Conservation (phyloP, 140 eudicot species). For the Erigeron philadelphicus region DNA sequence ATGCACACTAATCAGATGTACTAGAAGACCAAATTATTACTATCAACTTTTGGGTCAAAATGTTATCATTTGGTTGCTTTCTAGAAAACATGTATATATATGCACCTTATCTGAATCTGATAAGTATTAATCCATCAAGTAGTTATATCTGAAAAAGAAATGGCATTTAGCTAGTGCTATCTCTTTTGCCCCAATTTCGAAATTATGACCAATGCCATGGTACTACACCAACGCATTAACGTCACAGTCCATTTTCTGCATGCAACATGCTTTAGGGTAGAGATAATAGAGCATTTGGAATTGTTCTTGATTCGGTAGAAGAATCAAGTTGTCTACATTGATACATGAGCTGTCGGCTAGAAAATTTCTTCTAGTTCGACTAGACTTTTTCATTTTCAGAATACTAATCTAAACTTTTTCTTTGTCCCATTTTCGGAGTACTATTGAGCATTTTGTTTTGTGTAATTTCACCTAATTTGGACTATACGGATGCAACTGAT, state of each 20-base stretch:
- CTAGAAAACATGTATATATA: not conserved
- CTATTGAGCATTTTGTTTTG: constrained; percentile 1
- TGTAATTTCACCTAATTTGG: constrained; percentile 4
- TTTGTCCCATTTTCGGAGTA: not conserved
- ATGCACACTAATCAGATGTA: no score
- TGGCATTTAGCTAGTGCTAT: constrained; percentile 26
- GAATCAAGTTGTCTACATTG: constrained; percentile 22
- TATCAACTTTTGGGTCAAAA: constrained; percentile 1
- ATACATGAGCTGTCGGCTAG: constrained; percentile 15
- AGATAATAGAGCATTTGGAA: constrained; percentile 16
- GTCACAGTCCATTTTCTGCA: constrained; percentile 29
- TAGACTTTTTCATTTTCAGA: constrained; percentile 19
- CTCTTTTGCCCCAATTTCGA: constrained; percentile 26
- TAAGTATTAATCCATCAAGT: constrained; percentile 25
- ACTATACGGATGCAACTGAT: constrained; percentile 9
- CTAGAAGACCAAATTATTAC: not conserved
- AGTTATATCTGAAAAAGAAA: constrained; percentile 20
- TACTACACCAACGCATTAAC: constrained; percentile 24
- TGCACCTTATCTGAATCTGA: constrained; percentile 16
- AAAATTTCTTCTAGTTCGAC: constrained; percentile 24
- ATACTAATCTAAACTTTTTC: constrained; percentile 1
- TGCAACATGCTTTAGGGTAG: constrained; percentile 26
- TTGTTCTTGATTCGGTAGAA: constrained; percentile 19
- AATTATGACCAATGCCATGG: constrained; percentile 15
- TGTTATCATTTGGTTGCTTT: constrained; percentile 15